These are phyloP conservation scores for Scenedesmus sp. DNA, from an alignment of 163 green algal species.

Conservation along the genomic window DNA sequence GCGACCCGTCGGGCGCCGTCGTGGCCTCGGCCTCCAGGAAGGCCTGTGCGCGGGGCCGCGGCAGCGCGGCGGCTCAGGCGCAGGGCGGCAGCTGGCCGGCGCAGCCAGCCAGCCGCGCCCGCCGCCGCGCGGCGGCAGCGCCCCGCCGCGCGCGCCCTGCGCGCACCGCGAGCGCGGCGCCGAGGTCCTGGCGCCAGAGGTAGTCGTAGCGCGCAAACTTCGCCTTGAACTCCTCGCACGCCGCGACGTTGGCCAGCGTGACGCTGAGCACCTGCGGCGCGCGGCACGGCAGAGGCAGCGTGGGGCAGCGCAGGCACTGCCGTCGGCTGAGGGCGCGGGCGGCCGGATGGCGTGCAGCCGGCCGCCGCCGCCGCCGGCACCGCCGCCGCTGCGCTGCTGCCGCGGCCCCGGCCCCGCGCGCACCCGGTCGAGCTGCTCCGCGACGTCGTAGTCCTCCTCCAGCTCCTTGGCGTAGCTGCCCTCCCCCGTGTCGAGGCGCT, in stretches of 20 bases:
- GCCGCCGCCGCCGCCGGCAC: too few species aligned
- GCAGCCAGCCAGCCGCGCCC: too few species aligned
- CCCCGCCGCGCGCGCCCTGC: too few species aligned
- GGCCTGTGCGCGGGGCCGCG: conserved; percentile 34
- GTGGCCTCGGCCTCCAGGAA: conserved; percentile 67
- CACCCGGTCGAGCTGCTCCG: conserved; percentile 72
- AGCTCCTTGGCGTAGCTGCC: conserved; percentile 90
- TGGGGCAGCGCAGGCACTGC: too few species aligned
- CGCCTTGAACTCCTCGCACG: conserved; percentile 79
- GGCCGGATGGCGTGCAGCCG: too few species aligned
- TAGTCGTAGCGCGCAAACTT: conserved; percentile 82
- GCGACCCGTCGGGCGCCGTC: conserved; percentile 61
- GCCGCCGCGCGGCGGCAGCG: too few species aligned
- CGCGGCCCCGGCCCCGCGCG: conserved; percentile 13
- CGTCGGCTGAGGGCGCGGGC: too few species aligned
- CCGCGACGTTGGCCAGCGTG: conserved; percentile 71
- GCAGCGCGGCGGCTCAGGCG: too few species aligned
- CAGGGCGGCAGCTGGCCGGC: not conserved
- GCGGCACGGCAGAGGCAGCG: not conserved
- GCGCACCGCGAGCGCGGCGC: conserved; percentile 39
- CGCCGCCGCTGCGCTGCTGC: too few species aligned
- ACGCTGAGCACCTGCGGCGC: conserved; percentile 58
- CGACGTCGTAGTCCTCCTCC: conserved; percentile 87
- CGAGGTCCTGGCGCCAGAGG: conserved; percentile 87
- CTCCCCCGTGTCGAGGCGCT: conserved; percentile 79